phyloP scores from a whole-genome alignment of 441 rosid species.

The Erodium texanum region DNA sequence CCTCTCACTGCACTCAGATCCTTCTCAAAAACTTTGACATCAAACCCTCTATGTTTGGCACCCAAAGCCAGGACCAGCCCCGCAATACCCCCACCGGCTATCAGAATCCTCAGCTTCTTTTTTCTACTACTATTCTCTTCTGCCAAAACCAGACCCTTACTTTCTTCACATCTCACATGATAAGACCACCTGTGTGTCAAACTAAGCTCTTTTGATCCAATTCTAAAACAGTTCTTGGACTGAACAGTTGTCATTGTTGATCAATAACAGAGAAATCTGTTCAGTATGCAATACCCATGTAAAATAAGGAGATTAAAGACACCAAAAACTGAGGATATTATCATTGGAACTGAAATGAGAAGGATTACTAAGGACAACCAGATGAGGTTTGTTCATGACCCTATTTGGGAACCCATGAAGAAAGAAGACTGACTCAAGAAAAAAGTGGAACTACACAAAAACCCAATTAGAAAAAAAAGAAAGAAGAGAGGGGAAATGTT shows the following conservation, averaged over 20 bases:
- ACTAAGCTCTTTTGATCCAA: slow-evolving; percentile 3
- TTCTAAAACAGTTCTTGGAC: neutral
- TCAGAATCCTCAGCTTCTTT: slow-evolving; percentile 19
- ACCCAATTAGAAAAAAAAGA: too few relatives aligned
- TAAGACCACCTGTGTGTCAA: neutral
- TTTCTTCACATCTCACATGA: slow-evolving; percentile 13
- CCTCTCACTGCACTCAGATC: slow-evolving; percentile 28
- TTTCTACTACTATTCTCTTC: neutral
- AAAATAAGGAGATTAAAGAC: too few relatives aligned
- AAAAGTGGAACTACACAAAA: too few relatives aligned
- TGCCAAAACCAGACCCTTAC: neutral
- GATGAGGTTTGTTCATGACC: too few relatives aligned
- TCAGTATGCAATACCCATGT: too few relatives aligned
- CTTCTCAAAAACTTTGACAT: slow-evolving; percentile 28
- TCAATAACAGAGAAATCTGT: neutral
- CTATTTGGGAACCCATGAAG: too few relatives aligned
- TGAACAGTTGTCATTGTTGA: slow-evolving; percentile 10
- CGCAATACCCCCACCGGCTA: slow-evolving; percentile 28
- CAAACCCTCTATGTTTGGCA: slow-evolving; percentile 19
- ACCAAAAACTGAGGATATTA: too few relatives aligned
- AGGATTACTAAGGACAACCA: too few relatives aligned
- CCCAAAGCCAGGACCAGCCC: slow-evolving; percentile 26
- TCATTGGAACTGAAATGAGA: too few relatives aligned
- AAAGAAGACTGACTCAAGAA: too few relatives aligned
- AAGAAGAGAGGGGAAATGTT: too few relatives aligned